Percentiles rank a stretch among this genome's conserved stretches.
Conservation (phyloP, 257 asterid genomes). For the Penstemon davidsonii region DNA sequence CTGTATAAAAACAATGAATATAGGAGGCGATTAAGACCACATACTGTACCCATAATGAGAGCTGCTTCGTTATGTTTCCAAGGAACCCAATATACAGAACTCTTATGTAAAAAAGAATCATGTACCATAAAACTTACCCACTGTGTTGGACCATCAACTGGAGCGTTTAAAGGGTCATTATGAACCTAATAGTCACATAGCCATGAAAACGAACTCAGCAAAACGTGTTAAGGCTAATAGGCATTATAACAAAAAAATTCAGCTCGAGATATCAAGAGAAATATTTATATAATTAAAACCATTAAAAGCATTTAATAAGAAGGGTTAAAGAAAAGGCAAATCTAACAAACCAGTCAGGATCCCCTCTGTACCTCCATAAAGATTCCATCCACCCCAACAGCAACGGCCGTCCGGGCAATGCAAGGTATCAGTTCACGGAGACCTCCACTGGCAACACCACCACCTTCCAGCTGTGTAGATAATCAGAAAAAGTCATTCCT, state of each 20-base stretch:
- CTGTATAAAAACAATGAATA: conserved; percentile 38
- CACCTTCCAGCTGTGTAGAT: conserved; percentile 79
- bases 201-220: conserved; percentile 14
- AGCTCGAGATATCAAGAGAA: conserved; percentile 3
- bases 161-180: conserved; percentile 84
- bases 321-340: not conserved
- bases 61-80: conserved; percentile 6
- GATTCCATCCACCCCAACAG: conserved; percentile 94
- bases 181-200: conserved; percentile 64
- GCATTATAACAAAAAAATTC: conserved; percentile 11
- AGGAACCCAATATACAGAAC: not conserved
- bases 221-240: not conserved
- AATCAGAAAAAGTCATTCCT: conserved; percentile 20
- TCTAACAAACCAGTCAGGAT: conserved; percentile 8
- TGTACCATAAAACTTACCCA: conserved; percentile 60
- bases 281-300: not conserved
- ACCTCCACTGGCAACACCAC: conserved; percentile 99
- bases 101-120: not conserved
- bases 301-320: not conserved
- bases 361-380: conserved; percentile 78
- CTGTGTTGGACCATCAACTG: conserved; percentile 99
- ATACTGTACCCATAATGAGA: not conserved
- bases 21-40: not conserved
- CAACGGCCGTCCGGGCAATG: conserved; percentile 95
- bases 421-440: conserved; percentile 95